Evolutionary conservation across 345 rosid genomes (phyloP).

Genomic region (Noccaea bulbosa): DNA sequence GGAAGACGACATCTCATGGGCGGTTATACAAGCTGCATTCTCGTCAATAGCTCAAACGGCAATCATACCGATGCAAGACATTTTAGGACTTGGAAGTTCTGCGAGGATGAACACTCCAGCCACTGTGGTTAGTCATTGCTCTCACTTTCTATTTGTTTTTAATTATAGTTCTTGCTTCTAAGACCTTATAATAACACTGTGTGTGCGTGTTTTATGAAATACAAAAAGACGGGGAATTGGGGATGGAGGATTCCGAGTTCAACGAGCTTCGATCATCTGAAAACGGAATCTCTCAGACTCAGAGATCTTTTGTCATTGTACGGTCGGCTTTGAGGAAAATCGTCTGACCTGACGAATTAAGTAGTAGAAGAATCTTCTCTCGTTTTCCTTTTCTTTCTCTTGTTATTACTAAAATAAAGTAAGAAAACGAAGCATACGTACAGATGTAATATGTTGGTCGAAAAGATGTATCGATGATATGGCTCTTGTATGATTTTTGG

Average conservation of each 20-base stretch:
- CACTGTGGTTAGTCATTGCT: conserved; percentile 58
- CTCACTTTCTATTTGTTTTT: neutral
- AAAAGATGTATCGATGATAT: too few relatives aligned
- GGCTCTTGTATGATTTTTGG: neutral
- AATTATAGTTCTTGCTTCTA: too few relatives aligned
- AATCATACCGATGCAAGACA: conserved; percentile 87
- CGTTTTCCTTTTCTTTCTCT: neutral
- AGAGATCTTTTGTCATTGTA: conserved; percentile 60
- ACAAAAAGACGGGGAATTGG: conserved; percentile 79
- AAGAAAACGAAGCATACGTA: neutral
- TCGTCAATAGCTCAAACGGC: conserved; percentile 80
- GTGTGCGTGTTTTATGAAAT: neutral
- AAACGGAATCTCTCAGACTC: conserved; percentile 57
- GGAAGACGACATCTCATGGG: conserved; percentile 67
- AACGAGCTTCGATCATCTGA: conserved; percentile 61
- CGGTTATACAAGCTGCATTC: conserved; percentile 61
- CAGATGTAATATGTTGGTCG: too few relatives aligned
- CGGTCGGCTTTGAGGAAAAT: conserved; percentile 56
- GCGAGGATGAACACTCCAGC: conserved; percentile 96
- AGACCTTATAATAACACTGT: too few relatives aligned
- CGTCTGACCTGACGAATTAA: neutral
- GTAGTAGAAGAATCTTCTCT: conserved; percentile 8
- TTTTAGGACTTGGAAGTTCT: conserved; percentile 76
- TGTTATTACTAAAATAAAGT: neutral
- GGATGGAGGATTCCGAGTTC: conserved; percentile 84